phyloP scores from a whole-genome alignment of 345 rosid genomes.

The thale cress (Arabidopsis thaliana) region TAIR10.1 NC_003070.9:1285001-1285500 shows the following conservation, averaged over 20 bases:
- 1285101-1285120: slow-evolving; percentile 25
- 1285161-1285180: slow-evolving; percentile 89
- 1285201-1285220: slow-evolving; percentile 8
- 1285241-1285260: slow-evolving; percentile 6
- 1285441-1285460: slow-evolving; percentile 10
- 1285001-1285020: slow-evolving; percentile 54
- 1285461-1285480: background rate
- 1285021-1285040: slow-evolving; percentile 17
- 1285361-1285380: slow-evolving; percentile 78
- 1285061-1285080: slow-evolving; percentile 19
- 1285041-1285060: slow-evolving; percentile 5
- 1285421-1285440: slow-evolving; percentile 4
- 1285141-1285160: slow-evolving; percentile 91
- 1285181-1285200: slow-evolving; percentile 45
- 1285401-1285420: slow-evolving; percentile 8
- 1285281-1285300: slow-evolving; percentile 95
- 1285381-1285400: slow-evolving; percentile 29
- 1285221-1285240: slow-evolving; percentile 3
- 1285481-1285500: background rate
- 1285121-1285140: slow-evolving; percentile 52
- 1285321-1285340: slow-evolving; percentile 95
- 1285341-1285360: slow-evolving; percentile 97
- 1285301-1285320: slow-evolving; percentile 90
- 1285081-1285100: slow-evolving; percentile 12
- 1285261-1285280: background rate